Percentiles rank a stretch among this genome's conserved stretches.
Evolutionary conservation across 106 monocot genomes (phyloP).

Genomic region (Chionographis japonica): DNA sequence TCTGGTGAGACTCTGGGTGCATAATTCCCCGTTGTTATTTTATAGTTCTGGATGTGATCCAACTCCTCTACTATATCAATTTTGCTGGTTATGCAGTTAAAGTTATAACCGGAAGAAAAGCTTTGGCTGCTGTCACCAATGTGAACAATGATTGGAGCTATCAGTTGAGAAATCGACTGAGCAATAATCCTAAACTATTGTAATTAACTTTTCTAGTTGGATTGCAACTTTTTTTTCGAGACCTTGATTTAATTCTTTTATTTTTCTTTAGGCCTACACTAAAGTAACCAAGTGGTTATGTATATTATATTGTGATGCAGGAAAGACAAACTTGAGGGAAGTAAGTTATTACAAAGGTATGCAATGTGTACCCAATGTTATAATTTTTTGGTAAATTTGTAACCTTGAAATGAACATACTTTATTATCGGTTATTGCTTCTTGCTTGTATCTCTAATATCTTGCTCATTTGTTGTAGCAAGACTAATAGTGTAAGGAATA

Average conservation of each 20-base stretch:
- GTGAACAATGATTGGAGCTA: background rate
- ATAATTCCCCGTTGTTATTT: background rate
- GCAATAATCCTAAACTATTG: background rate
- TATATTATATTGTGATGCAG: background rate
- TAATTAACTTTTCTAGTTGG: background rate
- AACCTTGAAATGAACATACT: too few species aligned
- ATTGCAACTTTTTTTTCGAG: background rate
- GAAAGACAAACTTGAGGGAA: background rate
- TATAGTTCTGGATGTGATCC: too few species aligned
- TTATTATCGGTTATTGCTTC: too few species aligned
- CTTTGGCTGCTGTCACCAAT: slow-evolving; percentile 24
- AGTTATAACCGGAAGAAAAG: slow-evolving; percentile 13
- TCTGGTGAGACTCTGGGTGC: background rate
- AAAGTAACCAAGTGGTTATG: too few species aligned
- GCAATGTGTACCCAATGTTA: background rate
- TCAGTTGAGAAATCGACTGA: slow-evolving; percentile 4
- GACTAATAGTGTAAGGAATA: background rate
- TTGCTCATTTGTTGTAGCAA: background rate
- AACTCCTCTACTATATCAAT: background rate
- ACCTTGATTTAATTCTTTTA: background rate
- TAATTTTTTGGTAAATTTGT: background rate
- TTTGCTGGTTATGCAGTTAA: slow-evolving; percentile 5
- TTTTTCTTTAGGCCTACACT: too few species aligned
- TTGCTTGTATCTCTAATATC: background rate
- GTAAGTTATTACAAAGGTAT: slow-evolving; percentile 1